Conservation (phyloP, 768 basidiomycete species). For the Xerocomellus chrysenteron region DNA sequence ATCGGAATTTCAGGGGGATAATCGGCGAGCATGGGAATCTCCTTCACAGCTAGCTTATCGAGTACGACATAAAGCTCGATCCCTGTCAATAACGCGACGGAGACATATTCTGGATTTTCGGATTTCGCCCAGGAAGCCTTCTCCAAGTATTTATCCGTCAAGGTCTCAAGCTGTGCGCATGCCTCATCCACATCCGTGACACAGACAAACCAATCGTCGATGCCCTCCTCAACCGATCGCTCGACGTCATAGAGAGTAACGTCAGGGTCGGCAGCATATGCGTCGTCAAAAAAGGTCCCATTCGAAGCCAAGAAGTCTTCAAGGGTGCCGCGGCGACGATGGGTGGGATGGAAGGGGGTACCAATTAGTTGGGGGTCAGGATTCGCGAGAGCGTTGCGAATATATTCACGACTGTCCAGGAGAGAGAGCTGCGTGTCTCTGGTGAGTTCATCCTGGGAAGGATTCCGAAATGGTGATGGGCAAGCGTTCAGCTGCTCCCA, state of each 20-base stretch:
- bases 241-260: constrained; percentile 39
- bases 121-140: not conserved
- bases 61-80: constrained; percentile 36
- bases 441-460: not conserved
- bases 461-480: not conserved
- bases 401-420: not conserved
- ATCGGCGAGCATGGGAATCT: constrained; percentile 28
- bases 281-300: constrained; percentile 5
- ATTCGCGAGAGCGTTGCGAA: not conserved
- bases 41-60: constrained; percentile 23
- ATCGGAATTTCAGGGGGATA: constrained; percentile 33
- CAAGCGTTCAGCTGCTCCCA: not conserved
- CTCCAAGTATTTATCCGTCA: constrained; percentile 27
- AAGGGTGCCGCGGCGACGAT: constrained; percentile 8
- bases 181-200: constrained; percentile 6
- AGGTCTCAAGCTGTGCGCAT: constrained; percentile 16
- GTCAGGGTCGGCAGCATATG: constrained; percentile 6
- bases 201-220: constrained; percentile 34
- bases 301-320: constrained; percentile 15
- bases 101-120: constrained; percentile 34
- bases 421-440: not conserved
- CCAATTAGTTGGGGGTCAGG: too few species aligned
- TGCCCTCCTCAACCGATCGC: constrained; percentile 24
- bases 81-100: constrained; percentile 38
- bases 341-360: not conserved